A percentile compares a stretch with the other conserved stretches of the same genome.
phyloP scores from a whole-genome alignment of 257 asterid species.

The Salvia rosmarinus region DNA sequence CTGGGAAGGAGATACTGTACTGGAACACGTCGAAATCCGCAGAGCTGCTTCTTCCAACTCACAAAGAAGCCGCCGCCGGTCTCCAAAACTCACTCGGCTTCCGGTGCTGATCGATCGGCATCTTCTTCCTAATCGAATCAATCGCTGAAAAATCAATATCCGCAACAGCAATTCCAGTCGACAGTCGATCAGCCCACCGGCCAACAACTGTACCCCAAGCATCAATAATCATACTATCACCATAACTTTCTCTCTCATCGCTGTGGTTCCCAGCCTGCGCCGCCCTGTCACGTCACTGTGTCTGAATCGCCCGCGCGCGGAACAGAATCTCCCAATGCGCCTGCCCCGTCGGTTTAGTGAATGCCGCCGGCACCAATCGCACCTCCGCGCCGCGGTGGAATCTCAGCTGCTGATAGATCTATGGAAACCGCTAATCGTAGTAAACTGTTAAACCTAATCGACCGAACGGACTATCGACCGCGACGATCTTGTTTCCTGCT shows the following conservation, averaged over 20 bases:
- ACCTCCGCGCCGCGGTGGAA: constrained; percentile 82
- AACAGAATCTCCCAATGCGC: constrained; percentile 98
- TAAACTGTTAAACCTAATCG: constrained; percentile 85
- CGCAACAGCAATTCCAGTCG: constrained; percentile 89
- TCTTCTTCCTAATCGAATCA: constrained; percentile 74
- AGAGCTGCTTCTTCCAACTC: constrained; percentile 28
- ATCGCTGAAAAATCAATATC: constrained; percentile 74
- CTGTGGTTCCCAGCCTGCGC: constrained; percentile 92
- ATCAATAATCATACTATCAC: constrained; percentile 82
- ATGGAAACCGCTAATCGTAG: constrained; percentile 94
- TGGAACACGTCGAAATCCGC: not conserved
- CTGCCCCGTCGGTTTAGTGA: constrained; percentile 79
- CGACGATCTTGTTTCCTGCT: constrained; percentile 74
- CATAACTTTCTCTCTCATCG: constrained; percentile 81
- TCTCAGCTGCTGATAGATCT: constrained; percentile 86
- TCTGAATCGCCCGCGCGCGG: constrained; percentile 94
- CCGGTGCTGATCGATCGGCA: constrained; percentile 84
- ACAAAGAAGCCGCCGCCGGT: constrained; percentile 40
- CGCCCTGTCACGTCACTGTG: constrained; percentile 93
- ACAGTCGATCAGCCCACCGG: constrained; percentile 62
- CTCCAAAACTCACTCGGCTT: constrained; percentile 77
- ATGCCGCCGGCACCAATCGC: constrained; percentile 87
- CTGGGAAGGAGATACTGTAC: constrained; percentile 8
- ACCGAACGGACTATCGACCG: constrained; percentile 81
- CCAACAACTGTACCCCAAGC: constrained; percentile 91